A percentile compares a stretch with the other conserved stretches of the same genome.
phyloP scores from a whole-genome alignment of 495 filamentous ascomycete genomes.

The Penicillium simplicissimum region DNA sequence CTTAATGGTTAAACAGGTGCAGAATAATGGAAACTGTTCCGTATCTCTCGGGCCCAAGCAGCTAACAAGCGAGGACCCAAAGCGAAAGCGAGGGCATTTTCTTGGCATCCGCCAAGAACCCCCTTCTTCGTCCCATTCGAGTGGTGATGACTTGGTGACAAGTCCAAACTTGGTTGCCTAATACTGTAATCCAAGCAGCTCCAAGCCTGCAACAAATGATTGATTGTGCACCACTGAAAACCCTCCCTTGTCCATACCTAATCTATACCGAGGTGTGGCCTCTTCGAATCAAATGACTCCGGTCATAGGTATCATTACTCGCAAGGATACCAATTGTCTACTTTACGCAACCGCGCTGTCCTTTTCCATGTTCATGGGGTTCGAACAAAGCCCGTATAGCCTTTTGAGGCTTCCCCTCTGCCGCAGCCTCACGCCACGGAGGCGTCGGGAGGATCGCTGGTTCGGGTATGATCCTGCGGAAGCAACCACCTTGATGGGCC shows the following conservation, averaged over 20 bases:
- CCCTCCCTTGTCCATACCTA: no score
- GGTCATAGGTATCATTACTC: no score
- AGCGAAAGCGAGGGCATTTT: slow-evolving; percentile 2
- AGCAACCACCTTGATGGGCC: not conserved
- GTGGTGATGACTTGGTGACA: not conserved
- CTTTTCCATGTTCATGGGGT: no score
- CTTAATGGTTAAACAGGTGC: no score
- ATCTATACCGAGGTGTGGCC: no score
- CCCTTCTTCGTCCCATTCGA: not conserved
- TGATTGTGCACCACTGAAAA: no score
- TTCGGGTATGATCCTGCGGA: not conserved
- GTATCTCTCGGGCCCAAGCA: not conserved
- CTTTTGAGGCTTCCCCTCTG: not conserved
- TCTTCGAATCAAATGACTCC: no score
- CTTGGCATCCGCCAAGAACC: slow-evolving; percentile 1
- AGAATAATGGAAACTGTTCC: no score
- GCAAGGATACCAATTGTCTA: no score
- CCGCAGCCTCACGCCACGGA: slow-evolving; percentile 4
- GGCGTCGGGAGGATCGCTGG: not conserved
- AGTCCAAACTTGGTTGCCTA: not conserved
- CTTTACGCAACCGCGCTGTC: no score
- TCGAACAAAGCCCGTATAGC: no score
- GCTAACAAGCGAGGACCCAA: not conserved
- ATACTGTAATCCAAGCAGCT: not conserved
- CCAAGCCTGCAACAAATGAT: no score